phyloP scores from a whole-genome alignment of 2,329 filamentous ascomycete species.

The Didymella sp. region DNA sequence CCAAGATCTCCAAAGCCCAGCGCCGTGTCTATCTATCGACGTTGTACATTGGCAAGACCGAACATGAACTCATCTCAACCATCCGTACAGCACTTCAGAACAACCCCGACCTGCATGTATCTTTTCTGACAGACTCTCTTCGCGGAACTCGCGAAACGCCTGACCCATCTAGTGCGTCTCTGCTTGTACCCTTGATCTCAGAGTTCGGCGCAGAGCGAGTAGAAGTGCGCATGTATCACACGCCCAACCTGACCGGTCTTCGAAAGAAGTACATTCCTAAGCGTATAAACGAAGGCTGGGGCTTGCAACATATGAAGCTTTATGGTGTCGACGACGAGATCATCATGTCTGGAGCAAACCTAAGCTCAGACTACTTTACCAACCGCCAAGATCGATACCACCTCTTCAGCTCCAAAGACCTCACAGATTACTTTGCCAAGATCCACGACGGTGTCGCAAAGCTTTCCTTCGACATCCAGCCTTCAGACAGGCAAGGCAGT shows the following conservation, averaged over 20 bases:
- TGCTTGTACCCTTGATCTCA: slow-evolving; percentile 80
- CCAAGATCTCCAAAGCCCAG: slow-evolving; percentile 81
- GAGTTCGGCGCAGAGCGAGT: slow-evolving; percentile 87
- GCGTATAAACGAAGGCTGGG: slow-evolving; percentile 97
- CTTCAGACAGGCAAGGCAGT: slow-evolving; percentile 58
- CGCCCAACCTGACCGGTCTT: slow-evolving; percentile 88
- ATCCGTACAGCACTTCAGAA: slow-evolving; percentile 75
- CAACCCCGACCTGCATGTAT: slow-evolving; percentile 80
- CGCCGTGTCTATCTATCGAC: slow-evolving; percentile 90
- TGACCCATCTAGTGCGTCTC: slow-evolving; percentile 82
- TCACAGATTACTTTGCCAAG: slow-evolving; percentile 81
- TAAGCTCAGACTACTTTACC: slow-evolving; percentile 94
- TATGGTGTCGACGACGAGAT: slow-evolving; percentile 96
- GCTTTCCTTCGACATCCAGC: slow-evolving; percentile 81
- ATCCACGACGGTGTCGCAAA: slow-evolving; percentile 80
- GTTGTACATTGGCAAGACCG: slow-evolving; percentile 92
- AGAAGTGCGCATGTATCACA: slow-evolving; percentile 97
- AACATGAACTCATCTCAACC: slow-evolving; percentile 84
- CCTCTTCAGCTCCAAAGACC: slow-evolving; percentile 77
- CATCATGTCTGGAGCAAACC: slow-evolving; percentile 86
- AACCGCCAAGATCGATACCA: slow-evolving; percentile 96
- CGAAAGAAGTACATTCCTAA: slow-evolving; percentile 84
- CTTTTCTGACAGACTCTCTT: slow-evolving; percentile 88
- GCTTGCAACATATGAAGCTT: slow-evolving; percentile 97
- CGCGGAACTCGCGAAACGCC: slow-evolving; percentile 92